Conservation (phyloP, 2,329 filamentous ascomycete genomes). For the Fusarium scirpi region DNA sequence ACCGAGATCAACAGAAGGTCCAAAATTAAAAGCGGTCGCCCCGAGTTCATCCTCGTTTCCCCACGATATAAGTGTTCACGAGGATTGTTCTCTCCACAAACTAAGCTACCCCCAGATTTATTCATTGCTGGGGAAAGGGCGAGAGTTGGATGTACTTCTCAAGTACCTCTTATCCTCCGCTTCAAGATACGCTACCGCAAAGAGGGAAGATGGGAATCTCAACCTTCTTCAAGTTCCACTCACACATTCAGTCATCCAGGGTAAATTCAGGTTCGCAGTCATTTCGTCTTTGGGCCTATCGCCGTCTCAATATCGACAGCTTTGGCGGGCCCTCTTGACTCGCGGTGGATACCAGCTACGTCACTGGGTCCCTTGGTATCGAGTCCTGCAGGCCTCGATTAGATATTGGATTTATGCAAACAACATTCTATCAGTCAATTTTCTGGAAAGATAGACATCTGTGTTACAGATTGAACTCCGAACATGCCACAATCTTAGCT, state of each 20-base stretch:
- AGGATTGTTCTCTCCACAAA: conserved; percentile 25
- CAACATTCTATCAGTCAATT: neutral
- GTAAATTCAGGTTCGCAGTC: conserved; percentile 24
- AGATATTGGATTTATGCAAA: conserved; percentile 1
- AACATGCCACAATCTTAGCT: too few species aligned
- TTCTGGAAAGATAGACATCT: neutral
- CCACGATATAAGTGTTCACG: conserved; percentile 24
- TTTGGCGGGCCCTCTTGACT: conserved; percentile 30
- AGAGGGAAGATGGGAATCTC: conserved; percentile 28
- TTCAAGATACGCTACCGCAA: conserved; percentile 19
- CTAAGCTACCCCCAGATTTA: conserved; percentile 20
- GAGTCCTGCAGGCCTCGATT: neutral
- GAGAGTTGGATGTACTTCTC: conserved; percentile 20
- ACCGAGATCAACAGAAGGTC: conserved; percentile 10
- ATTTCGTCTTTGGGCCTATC: conserved; percentile 37
- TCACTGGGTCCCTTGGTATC: conserved; percentile 28
- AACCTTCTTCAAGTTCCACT: conserved; percentile 31
- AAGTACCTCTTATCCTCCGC: conserved; percentile 33
- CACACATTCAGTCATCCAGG: conserved; percentile 25
- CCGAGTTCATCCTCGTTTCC: conserved; percentile 20
- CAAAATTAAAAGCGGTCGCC: conserved; percentile 21
- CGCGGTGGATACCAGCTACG: conserved; percentile 38
- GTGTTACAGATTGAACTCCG: neutral
- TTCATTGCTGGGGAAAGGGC: neutral
- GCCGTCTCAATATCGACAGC: conserved; percentile 28